phyloP scores from a whole-genome alignment of 225 moss, liverwort and hornwort genomes.

The Pseudoscleropodium purum region DNA sequence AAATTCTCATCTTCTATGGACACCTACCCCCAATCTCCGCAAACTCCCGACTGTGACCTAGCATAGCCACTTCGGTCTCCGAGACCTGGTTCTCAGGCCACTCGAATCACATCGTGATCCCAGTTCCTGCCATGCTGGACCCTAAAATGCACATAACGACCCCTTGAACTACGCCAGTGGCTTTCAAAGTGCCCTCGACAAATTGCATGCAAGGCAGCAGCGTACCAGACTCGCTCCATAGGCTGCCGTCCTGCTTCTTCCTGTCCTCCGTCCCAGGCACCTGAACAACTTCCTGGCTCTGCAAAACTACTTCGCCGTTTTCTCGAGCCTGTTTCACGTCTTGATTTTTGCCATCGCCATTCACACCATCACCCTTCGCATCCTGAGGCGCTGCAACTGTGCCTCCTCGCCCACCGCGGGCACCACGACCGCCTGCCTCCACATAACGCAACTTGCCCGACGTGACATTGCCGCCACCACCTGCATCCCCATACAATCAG shows the following conservation, averaged over 20 bases:
- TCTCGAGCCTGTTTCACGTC: conserved; percentile 31
- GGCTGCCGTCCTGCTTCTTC: conserved; percentile 51
- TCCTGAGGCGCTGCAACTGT: conserved; percentile 27
- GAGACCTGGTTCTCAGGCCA: not conserved
- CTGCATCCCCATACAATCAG: not conserved
- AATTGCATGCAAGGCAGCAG: not conserved
- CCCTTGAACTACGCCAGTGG: not conserved
- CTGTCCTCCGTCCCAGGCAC: conserved; percentile 41
- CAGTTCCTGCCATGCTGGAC: not conserved
- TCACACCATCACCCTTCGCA: conserved; percentile 16
- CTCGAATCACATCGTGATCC: not conserved
- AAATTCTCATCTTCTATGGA: not conserved
- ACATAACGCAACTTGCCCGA: conserved; percentile 54
- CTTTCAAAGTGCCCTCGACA: not conserved
- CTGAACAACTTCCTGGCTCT: conserved; percentile 3
- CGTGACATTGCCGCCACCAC: conserved; percentile 2
- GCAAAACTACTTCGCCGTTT: conserved; percentile 40
- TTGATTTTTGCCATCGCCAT: conserved; percentile 11
- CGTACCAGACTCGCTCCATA: conserved; percentile 70
- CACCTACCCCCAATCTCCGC: not conserved
- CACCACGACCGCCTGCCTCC: conserved; percentile 42
- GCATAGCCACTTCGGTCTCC: not conserved
- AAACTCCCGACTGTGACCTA: not conserved
- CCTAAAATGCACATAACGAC: not conserved
- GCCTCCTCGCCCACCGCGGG: conserved; percentile 45